Conservation (phyloP, 2,329 filamentous ascomycete genomes). For the Ascochyta koolunga region DNA sequence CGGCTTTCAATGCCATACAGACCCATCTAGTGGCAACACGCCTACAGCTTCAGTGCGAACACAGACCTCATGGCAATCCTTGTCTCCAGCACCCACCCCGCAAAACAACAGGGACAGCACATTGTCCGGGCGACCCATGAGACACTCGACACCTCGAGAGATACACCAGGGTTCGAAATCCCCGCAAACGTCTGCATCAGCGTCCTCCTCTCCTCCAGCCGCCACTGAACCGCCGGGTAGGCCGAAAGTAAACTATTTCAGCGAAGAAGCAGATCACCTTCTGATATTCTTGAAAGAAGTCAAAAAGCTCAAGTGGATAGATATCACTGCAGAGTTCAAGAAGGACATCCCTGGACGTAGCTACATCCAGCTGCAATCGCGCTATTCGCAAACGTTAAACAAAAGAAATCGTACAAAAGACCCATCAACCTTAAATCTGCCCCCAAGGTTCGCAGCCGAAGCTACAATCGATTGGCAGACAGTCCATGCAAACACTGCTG, state of each 20-base stretch:
- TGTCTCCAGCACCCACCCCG: not conserved
- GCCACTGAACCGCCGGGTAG: not conserved
- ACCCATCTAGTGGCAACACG: not conserved
- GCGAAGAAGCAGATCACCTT: constrained; percentile 35
- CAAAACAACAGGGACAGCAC: not conserved
- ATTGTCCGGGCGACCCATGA: not conserved
- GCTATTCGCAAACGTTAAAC: constrained; percentile 36
- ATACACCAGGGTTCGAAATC: not conserved
- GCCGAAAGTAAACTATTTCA: not conserved
- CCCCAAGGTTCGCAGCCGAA: constrained; percentile 34
- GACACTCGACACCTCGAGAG: not conserved
- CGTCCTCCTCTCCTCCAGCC: not conserved
- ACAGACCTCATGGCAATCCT: not conserved
- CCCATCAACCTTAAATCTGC: constrained; percentile 28
- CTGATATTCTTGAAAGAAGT: constrained; percentile 52
- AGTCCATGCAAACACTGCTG: constrained; percentile 16
- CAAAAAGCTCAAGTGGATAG: constrained; percentile 43
- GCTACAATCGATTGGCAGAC: constrained; percentile 30
- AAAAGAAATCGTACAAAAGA: constrained; percentile 35
- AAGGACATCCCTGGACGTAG: constrained; percentile 42
- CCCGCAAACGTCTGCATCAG: not conserved
- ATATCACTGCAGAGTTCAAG: constrained; percentile 39
- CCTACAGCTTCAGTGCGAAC: not conserved
- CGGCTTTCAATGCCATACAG: not conserved
- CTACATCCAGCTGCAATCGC: constrained; percentile 29